Percentiles rank a stretch among this genome's conserved stretches.
Conservation (phyloP, 2,329 filamentous ascomycete species). For the Diaporthe nobilis region DNA sequence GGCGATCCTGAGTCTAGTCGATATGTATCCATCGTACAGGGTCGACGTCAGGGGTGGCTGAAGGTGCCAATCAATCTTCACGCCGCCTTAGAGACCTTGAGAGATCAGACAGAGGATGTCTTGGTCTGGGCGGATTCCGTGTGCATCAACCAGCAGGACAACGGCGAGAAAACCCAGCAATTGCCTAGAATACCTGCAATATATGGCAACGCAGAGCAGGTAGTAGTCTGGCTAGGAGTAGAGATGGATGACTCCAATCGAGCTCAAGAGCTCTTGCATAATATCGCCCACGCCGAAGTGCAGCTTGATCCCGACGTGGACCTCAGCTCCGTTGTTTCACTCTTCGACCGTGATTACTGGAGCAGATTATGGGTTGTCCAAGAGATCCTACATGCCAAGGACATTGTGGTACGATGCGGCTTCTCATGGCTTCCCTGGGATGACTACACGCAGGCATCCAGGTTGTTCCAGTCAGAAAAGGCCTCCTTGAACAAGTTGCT, state of each 20-base stretch:
- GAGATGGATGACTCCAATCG: background rate
- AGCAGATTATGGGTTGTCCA: slow-evolving; percentile 27
- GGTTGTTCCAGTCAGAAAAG: background rate
- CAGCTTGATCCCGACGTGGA: background rate
- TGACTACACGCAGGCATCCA: background rate
- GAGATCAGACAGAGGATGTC: background rate
- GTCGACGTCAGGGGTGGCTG: background rate
- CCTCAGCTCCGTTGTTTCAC: background rate
- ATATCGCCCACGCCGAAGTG: background rate
- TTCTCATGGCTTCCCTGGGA: background rate
- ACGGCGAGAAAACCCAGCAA: slow-evolving; percentile 9
- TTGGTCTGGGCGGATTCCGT: slow-evolving; percentile 32
- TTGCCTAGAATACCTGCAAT: slow-evolving; percentile 10
- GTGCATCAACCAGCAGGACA: slow-evolving; percentile 28
- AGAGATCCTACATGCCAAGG: slow-evolving; percentile 8
- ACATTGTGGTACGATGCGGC: slow-evolving; percentile 8
- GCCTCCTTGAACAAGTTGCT: background rate
- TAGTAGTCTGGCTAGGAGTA: slow-evolving; percentile 21
- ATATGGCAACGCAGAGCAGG: slow-evolving; percentile 10
- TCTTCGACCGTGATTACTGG: slow-evolving; percentile 30
- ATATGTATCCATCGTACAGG: background rate
- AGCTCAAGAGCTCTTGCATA: background rate
- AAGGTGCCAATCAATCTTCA: slow-evolving; percentile 5
- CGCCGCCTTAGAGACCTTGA: background rate
- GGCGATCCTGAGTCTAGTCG: background rate